phyloP scores from a whole-genome alignment of 371 early-diverging fungal genomes.

The Mucor plumbeus region DNA sequence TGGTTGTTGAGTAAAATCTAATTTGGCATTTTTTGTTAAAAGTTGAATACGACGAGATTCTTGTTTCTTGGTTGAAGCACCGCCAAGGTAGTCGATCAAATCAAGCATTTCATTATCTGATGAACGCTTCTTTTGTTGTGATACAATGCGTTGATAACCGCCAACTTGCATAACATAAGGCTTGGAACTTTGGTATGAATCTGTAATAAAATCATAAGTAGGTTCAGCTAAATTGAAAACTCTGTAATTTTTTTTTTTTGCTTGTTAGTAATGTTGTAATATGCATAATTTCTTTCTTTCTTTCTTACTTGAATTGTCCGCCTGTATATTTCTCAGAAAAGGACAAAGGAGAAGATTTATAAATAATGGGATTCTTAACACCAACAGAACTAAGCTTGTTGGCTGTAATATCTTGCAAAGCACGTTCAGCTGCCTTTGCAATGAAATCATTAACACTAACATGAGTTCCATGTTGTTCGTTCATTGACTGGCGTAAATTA shows the following conservation, averaged over 20 bases:
- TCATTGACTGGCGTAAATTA: conserved; percentile 69
- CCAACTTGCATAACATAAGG: conserved; percentile 45
- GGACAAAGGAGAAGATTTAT: conserved; percentile 17
- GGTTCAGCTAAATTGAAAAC: conserved; percentile 51
- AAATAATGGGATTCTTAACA: conserved; percentile 27
- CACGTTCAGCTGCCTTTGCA: conserved; percentile 81
- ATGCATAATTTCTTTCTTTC: background rate
- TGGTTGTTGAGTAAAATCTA: conserved; percentile 27
- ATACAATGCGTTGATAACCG: conserved; percentile 20
- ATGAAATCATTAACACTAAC: conserved; percentile 87
- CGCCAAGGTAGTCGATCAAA: conserved; percentile 47
- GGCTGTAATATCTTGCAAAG: conserved; percentile 70
- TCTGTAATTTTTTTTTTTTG: conserved; percentile 22
- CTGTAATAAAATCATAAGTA: conserved; percentile 54
- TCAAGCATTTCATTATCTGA: conserved; percentile 41
- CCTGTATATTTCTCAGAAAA: conserved; percentile 37
- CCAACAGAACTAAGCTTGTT: conserved; percentile 39
- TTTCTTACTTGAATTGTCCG: conserved; percentile 48
- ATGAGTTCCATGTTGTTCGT: conserved; percentile 66
- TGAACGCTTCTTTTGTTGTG: conserved; percentile 10
- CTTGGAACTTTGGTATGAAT: conserved; percentile 42
- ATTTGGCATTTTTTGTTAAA: conserved; percentile 22
- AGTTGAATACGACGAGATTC: conserved; percentile 27
- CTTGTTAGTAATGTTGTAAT: background rate
- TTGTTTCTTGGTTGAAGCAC: conserved; percentile 12